Conservation (phyloP, 768 basidiomycete species). For the Auricularia sp. region DNA sequence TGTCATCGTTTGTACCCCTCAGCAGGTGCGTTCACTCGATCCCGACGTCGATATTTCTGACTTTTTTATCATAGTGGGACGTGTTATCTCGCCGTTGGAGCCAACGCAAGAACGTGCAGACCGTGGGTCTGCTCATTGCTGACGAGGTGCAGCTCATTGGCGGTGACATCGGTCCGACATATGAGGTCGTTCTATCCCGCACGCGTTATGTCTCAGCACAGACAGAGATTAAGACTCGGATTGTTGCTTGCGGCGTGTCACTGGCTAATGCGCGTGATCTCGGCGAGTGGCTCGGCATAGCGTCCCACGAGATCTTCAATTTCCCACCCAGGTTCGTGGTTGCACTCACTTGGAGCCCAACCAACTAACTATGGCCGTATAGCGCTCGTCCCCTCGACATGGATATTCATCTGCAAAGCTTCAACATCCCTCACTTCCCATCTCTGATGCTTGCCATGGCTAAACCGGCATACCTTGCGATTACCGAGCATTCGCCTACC, state of each 20-base stretch:
- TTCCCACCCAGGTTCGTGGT: conserved; percentile 73
- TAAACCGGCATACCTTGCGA: conserved; percentile 91
- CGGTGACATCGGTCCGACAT: conserved; percentile 90
- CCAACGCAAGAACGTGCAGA: conserved; percentile 93
- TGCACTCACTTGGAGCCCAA: neutral
- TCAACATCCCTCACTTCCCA: conserved; percentile 94
- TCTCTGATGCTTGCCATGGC: conserved; percentile 99
- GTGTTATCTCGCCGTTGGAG: conserved; percentile 90
- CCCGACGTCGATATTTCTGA: neutral
- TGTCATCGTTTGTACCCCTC: conserved; percentile 88
- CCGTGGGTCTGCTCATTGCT: conserved; percentile 82
- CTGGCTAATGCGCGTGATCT: conserved; percentile 92
- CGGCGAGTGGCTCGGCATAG: conserved; percentile 96
- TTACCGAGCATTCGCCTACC: conserved; percentile 73
- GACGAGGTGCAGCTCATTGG: conserved; percentile 95
- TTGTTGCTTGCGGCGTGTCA: conserved; percentile 91
- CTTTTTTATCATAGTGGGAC: conserved; percentile 62
- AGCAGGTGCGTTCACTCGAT: conserved; percentile 48
- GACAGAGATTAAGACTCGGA: conserved; percentile 84
- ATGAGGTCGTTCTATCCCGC: conserved; percentile 90
- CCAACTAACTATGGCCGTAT: conserved; percentile 6
- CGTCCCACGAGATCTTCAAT: conserved; percentile 93
- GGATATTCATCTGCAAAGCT: conserved; percentile 95
- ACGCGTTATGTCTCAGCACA: conserved; percentile 96
- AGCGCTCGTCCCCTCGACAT: conserved; percentile 95